These are phyloP conservation scores for Aspergillus nidulans DNA, from an alignment of 495 filamentous ascomycete species.

Conservation along the genomic window DNA sequence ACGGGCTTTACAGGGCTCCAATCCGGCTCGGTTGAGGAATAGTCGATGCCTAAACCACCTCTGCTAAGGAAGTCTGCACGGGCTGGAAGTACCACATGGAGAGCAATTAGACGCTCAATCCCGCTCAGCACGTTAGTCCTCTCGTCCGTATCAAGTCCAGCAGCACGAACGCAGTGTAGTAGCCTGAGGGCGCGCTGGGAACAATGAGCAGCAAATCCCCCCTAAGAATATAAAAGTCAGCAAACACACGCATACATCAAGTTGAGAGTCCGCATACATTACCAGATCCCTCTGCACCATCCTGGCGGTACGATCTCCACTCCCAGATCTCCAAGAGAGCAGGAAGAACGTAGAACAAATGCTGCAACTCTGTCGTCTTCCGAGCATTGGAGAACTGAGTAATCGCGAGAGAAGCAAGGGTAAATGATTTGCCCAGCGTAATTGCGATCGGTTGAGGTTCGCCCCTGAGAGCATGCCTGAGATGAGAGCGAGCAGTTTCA, in stretches of 20 bases:
- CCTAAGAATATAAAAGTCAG: conserved; percentile 13
- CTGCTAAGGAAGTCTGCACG: conserved; percentile 49
- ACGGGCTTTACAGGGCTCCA: conserved; percentile 44
- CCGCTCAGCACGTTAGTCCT: conserved; percentile 33
- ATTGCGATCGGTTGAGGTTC: conserved; percentile 44
- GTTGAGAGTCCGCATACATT: conserved; percentile 27
- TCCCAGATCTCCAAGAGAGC: conserved; percentile 45
- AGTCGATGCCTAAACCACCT: conserved; percentile 43
- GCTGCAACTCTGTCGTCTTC: conserved; percentile 39
- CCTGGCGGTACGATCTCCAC: conserved; percentile 33
- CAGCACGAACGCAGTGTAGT: conserved; percentile 29
- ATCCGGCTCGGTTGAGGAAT: conserved; percentile 40
- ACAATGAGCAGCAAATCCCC: conserved; percentile 36
- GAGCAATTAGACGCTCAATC: conserved; percentile 61
- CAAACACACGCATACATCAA: background rate
- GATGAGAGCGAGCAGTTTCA: conserved; percentile 46
- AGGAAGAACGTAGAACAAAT: conserved; percentile 36
- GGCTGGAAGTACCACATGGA: conserved; percentile 66
- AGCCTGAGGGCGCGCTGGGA: conserved; percentile 38
- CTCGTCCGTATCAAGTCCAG: conserved; percentile 37
- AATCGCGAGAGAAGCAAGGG: conserved; percentile 33
- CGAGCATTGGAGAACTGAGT: conserved; percentile 30
- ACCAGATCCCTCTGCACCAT: conserved; percentile 36
- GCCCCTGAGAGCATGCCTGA: conserved; percentile 47
- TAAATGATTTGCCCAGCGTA: conserved; percentile 39